phyloP scores from a whole-genome alignment of 2,329 filamentous ascomycete genomes.

The Aspergillus puulaauensis region DNA sequence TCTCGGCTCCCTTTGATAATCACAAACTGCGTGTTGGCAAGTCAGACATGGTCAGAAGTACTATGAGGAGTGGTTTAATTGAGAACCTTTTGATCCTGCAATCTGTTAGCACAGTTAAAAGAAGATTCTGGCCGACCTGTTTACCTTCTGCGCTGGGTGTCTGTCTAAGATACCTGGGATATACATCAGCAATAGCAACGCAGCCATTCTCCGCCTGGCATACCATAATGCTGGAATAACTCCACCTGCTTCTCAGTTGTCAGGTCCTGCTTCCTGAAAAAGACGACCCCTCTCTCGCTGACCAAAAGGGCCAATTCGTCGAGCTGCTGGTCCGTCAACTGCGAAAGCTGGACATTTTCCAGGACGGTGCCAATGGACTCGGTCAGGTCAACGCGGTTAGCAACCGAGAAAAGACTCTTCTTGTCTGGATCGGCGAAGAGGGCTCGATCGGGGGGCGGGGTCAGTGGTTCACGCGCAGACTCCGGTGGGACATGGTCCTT shows the following conservation, averaged over 20 bases:
- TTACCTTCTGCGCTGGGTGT: neutral
- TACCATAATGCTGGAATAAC: constrained; percentile 51
- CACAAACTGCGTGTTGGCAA: constrained; percentile 29
- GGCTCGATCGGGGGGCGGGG: constrained; percentile 28
- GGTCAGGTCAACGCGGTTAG: constrained; percentile 31
- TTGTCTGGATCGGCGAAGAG: constrained; percentile 42
- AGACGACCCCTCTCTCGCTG: constrained; percentile 49
- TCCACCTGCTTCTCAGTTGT: constrained; percentile 30
- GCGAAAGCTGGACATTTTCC: constrained; percentile 45
- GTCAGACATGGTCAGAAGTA: too few relatives aligned
- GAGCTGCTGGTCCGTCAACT: constrained; percentile 46
- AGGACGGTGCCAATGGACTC: constrained; percentile 41
- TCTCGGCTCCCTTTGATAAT: constrained; percentile 47
- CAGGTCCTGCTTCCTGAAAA: constrained; percentile 48
- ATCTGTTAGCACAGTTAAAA: neutral
- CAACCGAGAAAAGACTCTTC: constrained; percentile 34
- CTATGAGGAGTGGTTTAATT: neutral
- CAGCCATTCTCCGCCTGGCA: neutral
- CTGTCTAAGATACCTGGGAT: neutral
- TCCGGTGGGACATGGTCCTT: constrained; percentile 43
- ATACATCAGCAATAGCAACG: neutral
- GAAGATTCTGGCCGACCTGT: neutral
- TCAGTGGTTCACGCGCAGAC: constrained; percentile 29
- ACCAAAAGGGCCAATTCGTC: constrained; percentile 53
- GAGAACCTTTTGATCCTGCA: neutral